Conservation (phyloP, 2,329 filamentous ascomycete species). For the Diplodia corticola region DNA sequence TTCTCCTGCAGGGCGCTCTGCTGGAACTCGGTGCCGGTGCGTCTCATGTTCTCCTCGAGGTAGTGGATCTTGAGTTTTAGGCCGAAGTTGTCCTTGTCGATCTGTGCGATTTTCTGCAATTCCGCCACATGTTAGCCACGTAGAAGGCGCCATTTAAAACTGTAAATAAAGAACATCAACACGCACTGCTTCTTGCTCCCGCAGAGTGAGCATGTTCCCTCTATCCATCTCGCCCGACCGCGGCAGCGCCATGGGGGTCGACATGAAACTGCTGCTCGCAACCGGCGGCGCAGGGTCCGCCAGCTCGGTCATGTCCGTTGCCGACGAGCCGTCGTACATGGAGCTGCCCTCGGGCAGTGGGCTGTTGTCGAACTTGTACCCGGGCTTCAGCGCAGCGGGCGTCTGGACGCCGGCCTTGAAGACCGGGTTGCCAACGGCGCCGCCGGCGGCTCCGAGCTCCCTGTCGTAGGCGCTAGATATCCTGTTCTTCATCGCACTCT, state of each 20-base stretch:
- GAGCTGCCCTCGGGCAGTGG: slow-evolving; percentile 79
- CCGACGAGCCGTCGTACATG: slow-evolving; percentile 49
- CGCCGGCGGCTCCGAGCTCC: slow-evolving; percentile 41
- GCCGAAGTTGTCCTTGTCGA: slow-evolving; percentile 98
- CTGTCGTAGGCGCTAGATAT: slow-evolving; percentile 43
- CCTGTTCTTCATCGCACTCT: slow-evolving; percentile 74
- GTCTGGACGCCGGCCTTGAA: slow-evolving; percentile 53
- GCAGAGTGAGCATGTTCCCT: slow-evolving; percentile 85
- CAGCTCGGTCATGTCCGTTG: slow-evolving; percentile 35
- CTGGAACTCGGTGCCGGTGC: slow-evolving; percentile 85
- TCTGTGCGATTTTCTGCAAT: slow-evolving; percentile 73
- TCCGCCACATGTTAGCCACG: background rate
- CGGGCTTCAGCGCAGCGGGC: slow-evolving; percentile 64
- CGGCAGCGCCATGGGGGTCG: slow-evolving; percentile 75
- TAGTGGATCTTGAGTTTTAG: slow-evolving; percentile 97
- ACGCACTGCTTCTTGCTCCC: slow-evolving; percentile 86
- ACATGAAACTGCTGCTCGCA: slow-evolving; percentile 74
- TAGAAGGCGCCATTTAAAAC: slow-evolving; percentile 22
- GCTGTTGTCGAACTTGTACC: slow-evolving; percentile 67
- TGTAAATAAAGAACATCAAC: background rate
- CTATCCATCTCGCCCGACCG: slow-evolving; percentile 71
- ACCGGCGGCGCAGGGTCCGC: slow-evolving; percentile 69
- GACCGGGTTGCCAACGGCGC: slow-evolving; percentile 29
- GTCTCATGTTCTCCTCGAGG: slow-evolving; percentile 84
- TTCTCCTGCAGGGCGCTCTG: slow-evolving; percentile 90